A percentile compares a stretch with the other conserved stretches of the same genome.
phyloP scores from a whole-genome alignment of 208 protist genomes.

The Vickermania spadyakhi region DNA sequence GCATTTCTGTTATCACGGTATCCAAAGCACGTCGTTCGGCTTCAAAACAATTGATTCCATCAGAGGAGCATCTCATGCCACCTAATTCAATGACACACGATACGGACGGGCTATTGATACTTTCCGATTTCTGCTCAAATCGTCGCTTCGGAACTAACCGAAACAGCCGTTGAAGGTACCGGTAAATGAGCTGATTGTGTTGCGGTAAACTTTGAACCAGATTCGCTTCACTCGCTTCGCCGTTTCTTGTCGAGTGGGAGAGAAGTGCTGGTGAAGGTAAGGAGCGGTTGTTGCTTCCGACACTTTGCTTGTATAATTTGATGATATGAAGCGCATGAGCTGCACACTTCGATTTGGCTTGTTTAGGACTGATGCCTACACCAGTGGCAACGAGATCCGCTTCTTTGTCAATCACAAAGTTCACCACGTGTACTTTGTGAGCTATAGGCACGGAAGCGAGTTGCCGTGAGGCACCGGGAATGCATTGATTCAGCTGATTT shows the following conservation, averaged over 20 bases:
- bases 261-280: too few relatives aligned
- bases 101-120: neutral
- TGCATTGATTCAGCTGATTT: neutral
- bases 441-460: constrained; percentile 21
- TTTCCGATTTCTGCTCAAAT: neutral
- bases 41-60: constrained; percentile 67
- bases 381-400: constrained; percentile 33
- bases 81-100: constrained; percentile 33
- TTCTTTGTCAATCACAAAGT: constrained; percentile 27
- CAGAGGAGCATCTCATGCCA: constrained; percentile 34
- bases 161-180: neutral
- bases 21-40: constrained; percentile 50
- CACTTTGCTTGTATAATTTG: constrained; percentile 13
- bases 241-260: too few relatives aligned
- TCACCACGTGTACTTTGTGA: constrained; percentile 30
- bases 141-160: neutral
- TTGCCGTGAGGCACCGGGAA: constrained; percentile 12
- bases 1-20: constrained; percentile 32
- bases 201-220: neutral
- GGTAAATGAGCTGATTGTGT: constrained; percentile 5
- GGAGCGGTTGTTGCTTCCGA: neutral
- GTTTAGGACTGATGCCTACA: constrained; percentile 26
- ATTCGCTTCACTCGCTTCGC: neutral
- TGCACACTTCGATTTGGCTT: constrained; percentile 49
- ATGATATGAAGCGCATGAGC: constrained; percentile 13